Base-by-base conservation (phyloP, 2,329 filamentous ascomycete genomes). In the Fusarium vanettenii region DNA sequence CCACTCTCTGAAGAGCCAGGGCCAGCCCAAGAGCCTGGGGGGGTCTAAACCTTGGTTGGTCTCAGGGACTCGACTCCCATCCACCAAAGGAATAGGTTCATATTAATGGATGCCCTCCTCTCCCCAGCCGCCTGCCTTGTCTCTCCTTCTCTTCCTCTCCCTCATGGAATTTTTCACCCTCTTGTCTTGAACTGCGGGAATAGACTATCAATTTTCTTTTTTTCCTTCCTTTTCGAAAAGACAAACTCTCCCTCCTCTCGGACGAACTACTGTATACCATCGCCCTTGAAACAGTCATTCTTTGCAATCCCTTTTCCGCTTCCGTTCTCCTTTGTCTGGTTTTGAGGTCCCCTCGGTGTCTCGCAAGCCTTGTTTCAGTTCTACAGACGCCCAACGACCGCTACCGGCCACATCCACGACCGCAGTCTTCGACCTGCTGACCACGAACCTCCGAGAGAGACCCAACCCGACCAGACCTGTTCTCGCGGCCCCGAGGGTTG, bases 301-400 rank as follows among this genome's bases (percentile, higher is more conserved):
- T 55, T 73, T 75, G 64, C 50, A 67, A 31, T 76, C 25, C 25
- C 18, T 75, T 75, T 71, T 76, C 73, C 62, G 73, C 50, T 76
- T 74, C 63, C 73, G 45, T 45, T 75, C 64, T 75, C 70, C 62
- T 76, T 73, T 71, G 73, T 76, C 71, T 72, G 65, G 72, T 66
- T 73, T 73, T 75, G 66, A 41, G 67, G 48, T 69, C 43, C 41
- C 39, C n/a, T 60, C 22, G 29, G 25, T 65, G 72, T 73, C 70
- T 74, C 69, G 73, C 70, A 52, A 63, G 48, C 57, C 56, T 63
- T 75, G 72, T 74, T 63, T 74, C 66, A 74, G 43, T 39, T 39
- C 35, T 10, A 63, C 31, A 39, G 52, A 64, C 39, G 31, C 35
- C 57, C 22, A 22, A 60, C n/a, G 55, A 62, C 67, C 62, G 62